A percentile compares a stretch with the other conserved stretches of the same genome.
Conservation (phyloP, 148 eudicot genomes). For the Cornus suecica region DNA sequence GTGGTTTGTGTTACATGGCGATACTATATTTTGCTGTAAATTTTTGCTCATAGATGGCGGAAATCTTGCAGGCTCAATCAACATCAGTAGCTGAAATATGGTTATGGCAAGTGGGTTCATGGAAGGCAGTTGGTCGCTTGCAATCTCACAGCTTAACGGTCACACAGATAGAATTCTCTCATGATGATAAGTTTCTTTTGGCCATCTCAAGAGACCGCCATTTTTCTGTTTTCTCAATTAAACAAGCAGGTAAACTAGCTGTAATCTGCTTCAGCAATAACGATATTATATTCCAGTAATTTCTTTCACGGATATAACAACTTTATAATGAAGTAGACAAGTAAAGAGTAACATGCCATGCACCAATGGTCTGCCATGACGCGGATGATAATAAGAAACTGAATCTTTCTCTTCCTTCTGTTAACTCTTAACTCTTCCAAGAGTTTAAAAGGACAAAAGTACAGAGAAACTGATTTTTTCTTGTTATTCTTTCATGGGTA, state of each 20-base stretch:
- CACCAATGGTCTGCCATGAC: neutral
- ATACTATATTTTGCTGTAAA: neutral
- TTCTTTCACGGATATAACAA: neutral
- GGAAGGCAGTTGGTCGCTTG: constrained; percentile 88
- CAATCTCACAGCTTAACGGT: constrained; percentile 94
- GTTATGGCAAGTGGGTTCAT: constrained; percentile 95
- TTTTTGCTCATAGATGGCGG: neutral
- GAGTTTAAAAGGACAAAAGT: neutral
- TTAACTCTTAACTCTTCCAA: neutral
- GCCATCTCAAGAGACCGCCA: constrained; percentile 93
- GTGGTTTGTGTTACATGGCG: neutral
- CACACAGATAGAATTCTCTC: constrained; percentile 87
- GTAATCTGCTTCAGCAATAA: neutral
- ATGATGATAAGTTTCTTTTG: constrained; percentile 81
- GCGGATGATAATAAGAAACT: neutral
- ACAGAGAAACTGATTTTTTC: neutral
- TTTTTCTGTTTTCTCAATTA: constrained; percentile 72
- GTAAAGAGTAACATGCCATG: neutral
- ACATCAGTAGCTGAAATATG: constrained; percentile 89
- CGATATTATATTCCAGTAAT: neutral
- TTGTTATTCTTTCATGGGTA: neutral
- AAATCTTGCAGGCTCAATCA: constrained; percentile 76
- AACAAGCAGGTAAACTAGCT: constrained; percentile 46
- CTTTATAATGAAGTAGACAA: neutral
- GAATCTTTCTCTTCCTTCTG: neutral